Conservation (phyloP, 768 basidiomycete species). For the Boletus sp. region DNA sequence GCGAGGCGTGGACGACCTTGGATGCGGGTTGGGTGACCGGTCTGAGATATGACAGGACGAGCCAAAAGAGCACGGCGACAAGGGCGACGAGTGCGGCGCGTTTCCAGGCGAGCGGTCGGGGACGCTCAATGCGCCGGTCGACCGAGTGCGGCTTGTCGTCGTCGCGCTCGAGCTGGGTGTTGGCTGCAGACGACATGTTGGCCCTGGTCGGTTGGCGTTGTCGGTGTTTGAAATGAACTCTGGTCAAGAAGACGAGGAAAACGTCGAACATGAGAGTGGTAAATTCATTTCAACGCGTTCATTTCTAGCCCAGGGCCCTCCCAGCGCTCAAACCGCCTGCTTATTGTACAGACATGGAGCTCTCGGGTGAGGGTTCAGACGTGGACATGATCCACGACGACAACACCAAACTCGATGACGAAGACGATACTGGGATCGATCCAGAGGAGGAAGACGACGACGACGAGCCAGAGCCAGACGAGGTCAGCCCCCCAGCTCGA, state of each 20-base stretch:
- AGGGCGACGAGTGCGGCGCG: conserved; percentile 42
- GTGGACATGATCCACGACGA: conserved; percentile 36
- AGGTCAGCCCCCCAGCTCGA: neutral
- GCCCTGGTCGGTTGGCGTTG: too few species aligned
- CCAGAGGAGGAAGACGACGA: conserved; percentile 34
- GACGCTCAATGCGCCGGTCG: conserved; percentile 34
- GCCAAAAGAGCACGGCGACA: conserved; percentile 43
- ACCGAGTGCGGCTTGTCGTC: neutral
- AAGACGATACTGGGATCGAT: conserved; percentile 37
- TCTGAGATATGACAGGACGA: conserved; percentile 34
- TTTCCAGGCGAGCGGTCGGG: conserved; percentile 44
- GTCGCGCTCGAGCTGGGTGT: neutral
- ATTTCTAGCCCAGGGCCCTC: neutral
- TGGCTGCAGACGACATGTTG: neutral
- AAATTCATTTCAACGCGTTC: neutral
- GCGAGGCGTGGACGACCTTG: conserved; percentile 57
- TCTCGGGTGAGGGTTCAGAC: conserved; percentile 26
- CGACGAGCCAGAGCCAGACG: conserved; percentile 13
- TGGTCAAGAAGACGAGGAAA: neutral
- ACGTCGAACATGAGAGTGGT: conserved; percentile 4
- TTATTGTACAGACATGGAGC: conserved; percentile 20
- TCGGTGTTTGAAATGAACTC: conserved; percentile 25
- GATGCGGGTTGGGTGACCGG: conserved; percentile 30
- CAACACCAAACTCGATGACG: conserved; percentile 31
- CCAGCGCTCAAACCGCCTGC: conserved; percentile 1